Conservation (phyloP, 306 rosid species). For the Urtica urens region DNA sequence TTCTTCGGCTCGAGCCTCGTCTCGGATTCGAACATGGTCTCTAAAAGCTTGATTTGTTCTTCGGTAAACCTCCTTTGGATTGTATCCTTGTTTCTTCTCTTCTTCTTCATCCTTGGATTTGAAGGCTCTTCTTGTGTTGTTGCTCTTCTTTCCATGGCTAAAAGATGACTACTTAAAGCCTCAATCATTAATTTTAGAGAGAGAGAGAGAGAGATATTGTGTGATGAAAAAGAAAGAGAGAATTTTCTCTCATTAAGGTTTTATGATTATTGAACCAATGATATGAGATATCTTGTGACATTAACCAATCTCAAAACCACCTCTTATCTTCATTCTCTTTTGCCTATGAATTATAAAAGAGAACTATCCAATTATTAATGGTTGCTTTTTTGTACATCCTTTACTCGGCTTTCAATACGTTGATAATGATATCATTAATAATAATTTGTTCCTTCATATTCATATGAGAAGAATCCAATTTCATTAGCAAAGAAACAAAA, state of each 20-base stretch:
- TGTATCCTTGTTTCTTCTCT: slow-evolving; percentile 14
- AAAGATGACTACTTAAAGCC: slow-evolving; percentile 7
- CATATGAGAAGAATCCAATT: too few relatives aligned
- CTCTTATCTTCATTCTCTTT: slow-evolving; percentile 25
- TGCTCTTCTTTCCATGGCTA: slow-evolving; percentile 45
- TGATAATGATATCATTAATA: too few relatives aligned
- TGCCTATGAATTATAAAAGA: slow-evolving; percentile 21
- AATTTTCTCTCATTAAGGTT: neutral
- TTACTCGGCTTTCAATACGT: neutral
- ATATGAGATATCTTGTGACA: slow-evolving; percentile 37
- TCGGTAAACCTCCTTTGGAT: slow-evolving; percentile 70
- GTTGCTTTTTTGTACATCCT: slow-evolving; percentile 16
- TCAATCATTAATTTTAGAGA: slow-evolving; percentile 31
- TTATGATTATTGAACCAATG: slow-evolving; percentile 22
- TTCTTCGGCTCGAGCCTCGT: slow-evolving; percentile 75
- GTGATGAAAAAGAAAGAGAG: too few relatives aligned
- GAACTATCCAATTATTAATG: neutral
- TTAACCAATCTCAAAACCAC: slow-evolving; percentile 24
- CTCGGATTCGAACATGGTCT: slow-evolving; percentile 63
- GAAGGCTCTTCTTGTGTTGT: slow-evolving; percentile 24
- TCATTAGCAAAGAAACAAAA: neutral
- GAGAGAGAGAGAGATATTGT: slow-evolving; percentile 21
- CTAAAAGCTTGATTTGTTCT: slow-evolving; percentile 61
- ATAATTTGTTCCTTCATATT: too few relatives aligned
- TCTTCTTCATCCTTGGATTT: slow-evolving; percentile 31